These are phyloP conservation scores for Mayamaea pseudoterrestris DNA, from an alignment of 108 stramenopile genomes.

Conservation along the genomic window DNA sequence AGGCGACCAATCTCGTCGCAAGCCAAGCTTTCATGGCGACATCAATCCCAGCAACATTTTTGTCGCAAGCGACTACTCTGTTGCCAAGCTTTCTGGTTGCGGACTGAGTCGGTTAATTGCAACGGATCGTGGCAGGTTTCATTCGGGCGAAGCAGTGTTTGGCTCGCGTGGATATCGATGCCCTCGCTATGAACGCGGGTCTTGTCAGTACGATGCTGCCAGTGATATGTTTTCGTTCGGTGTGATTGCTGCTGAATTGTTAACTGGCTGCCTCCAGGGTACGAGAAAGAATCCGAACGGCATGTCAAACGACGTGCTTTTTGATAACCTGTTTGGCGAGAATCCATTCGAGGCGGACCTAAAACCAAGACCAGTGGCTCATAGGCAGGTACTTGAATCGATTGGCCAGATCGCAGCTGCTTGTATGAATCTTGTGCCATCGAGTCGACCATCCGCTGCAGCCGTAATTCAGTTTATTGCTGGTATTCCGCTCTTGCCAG, in stretches of 20 bases:
- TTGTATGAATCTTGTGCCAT: too few relatives aligned
- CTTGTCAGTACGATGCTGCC: neutral
- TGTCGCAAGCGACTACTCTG: neutral
- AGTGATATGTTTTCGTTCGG: conserved; percentile 2
- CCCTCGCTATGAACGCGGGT: neutral
- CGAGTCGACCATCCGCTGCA: too few relatives aligned
- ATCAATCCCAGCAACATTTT: neutral
- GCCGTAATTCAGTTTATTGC: too few relatives aligned
- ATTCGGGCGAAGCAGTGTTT: conserved; percentile 1
- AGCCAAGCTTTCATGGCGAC: neutral
- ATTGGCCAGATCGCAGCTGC: too few relatives aligned
- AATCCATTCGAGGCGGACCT: too few relatives aligned
- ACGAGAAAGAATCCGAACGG: too few relatives aligned
- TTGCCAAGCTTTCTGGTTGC: neutral
- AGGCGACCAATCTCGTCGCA: neutral
- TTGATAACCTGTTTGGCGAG: too few relatives aligned
- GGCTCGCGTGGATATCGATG: conserved; percentile 2
- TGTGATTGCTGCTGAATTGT: neutral
- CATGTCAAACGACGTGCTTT: too few relatives aligned
- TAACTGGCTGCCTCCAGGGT: neutral
- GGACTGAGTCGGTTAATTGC: conserved; percentile 1
- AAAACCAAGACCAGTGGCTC: too few relatives aligned
- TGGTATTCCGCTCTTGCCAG: too few relatives aligned
- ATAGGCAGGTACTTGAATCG: too few relatives aligned
- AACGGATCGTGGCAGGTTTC: neutral